Percentiles rank a stretch among this genome's conserved stretches.
Conservation (phyloP, 2,329 filamentous ascomycete genomes). For the Beauveria medogensis region DNA sequence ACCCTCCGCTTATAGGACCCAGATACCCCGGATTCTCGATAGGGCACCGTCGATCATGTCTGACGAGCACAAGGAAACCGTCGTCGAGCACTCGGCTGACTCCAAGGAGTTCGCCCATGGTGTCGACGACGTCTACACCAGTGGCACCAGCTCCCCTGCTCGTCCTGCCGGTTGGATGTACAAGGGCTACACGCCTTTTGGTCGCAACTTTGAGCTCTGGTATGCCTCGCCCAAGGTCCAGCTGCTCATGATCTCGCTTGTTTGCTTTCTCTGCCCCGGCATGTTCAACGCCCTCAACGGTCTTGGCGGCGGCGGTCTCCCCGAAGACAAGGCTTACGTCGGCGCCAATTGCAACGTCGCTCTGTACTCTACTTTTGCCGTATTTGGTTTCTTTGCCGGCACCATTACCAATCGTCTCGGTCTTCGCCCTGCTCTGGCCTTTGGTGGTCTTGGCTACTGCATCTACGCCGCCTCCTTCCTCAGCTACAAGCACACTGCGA, state of each 20-base stretch:
- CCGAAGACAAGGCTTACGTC: background rate
- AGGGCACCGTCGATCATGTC: slow-evolving; percentile 5
- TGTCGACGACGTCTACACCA: background rate
- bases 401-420: slow-evolving; percentile 73
- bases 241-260: slow-evolving; percentile 55
- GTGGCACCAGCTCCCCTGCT: slow-evolving; percentile 4
- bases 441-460: slow-evolving; percentile 71
- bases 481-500: slow-evolving; percentile 59
- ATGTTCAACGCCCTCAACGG: slow-evolving; percentile 64
- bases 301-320: slow-evolving; percentile 55
- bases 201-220: slow-evolving; percentile 42
- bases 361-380: slow-evolving; percentile 62
- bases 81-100: slow-evolving; percentile 9
- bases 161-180: slow-evolving; percentile 59
- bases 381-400: slow-evolving; percentile 62
- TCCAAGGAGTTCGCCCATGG: background rate
- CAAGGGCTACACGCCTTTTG: slow-evolving; percentile 48
- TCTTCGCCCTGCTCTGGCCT: slow-evolving; percentile 56
- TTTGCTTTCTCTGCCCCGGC: slow-evolving; percentile 57
- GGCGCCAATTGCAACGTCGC: slow-evolving; percentile 48
- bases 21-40: slow-evolving; percentile 9
- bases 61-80: slow-evolving; percentile 9
- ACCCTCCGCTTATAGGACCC: slow-evolving; percentile 2
- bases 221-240: slow-evolving; percentile 69
- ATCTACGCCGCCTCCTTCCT: slow-evolving; percentile 66